Conservation (phyloP, 257 asterid species). For the Solanum chilense region DNA sequence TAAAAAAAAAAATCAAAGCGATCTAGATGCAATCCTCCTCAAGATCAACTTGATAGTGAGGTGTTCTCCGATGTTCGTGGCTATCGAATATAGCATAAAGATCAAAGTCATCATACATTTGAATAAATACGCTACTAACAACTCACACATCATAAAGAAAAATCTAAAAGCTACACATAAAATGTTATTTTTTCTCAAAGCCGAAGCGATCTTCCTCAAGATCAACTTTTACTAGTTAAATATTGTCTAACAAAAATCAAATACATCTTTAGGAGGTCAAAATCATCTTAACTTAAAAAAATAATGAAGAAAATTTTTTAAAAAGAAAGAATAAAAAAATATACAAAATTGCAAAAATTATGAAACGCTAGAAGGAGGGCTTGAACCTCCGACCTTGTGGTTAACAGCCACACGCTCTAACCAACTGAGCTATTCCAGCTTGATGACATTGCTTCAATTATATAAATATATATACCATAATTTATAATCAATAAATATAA, state of each 20-base stretch:
- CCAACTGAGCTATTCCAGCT: conserved; percentile 99
- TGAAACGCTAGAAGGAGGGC: conserved; percentile 49
- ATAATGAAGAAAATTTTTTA: neutral
- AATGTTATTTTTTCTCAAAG: too few relatives aligned
- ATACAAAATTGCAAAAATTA: neutral
- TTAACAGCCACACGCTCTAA: conserved; percentile 99
- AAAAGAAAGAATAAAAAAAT: neutral
- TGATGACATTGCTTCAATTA: neutral
- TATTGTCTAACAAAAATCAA: neutral
- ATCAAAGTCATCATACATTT: neutral
- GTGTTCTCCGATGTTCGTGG: neutral
- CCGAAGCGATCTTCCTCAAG: neutral
- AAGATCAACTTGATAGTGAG: neutral
- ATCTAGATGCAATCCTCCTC: neutral
- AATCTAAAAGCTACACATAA: neutral
- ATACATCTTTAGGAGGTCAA: neutral
- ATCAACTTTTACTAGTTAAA: neutral
- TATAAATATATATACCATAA: too few relatives aligned
- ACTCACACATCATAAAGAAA: neutral
- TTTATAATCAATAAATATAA: too few relatives aligned
- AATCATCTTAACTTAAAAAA: neutral
- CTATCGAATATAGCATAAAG: neutral
- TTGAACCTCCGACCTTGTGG: conserved; percentile 99
- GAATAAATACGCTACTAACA: too few relatives aligned
- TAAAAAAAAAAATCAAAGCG: neutral